Percentiles rank a stretch among this genome's conserved stretches.
Conservation (phyloP, 352 stramenopile genomes). For the Phytophthora rubi region DNA sequence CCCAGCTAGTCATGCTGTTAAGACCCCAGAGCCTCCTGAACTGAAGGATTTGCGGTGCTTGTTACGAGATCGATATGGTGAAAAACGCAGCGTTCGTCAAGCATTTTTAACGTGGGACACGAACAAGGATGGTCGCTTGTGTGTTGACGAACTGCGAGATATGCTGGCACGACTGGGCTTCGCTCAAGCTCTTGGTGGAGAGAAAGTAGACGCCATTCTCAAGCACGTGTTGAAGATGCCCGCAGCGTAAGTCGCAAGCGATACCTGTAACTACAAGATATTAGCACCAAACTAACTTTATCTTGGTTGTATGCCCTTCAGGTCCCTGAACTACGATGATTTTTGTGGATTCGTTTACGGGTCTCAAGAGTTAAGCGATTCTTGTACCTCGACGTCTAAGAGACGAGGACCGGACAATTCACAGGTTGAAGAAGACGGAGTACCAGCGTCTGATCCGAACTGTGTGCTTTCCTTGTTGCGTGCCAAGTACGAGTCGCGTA, state of each 20-base stretch:
- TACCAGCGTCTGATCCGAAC: conserved; percentile 37
- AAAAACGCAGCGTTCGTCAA: conserved; percentile 57
- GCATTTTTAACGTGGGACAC: conserved; percentile 69
- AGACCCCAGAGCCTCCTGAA: conserved; percentile 7
- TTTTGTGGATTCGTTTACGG: conserved; percentile 51
- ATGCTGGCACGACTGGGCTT: conserved; percentile 57
- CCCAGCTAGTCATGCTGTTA: not conserved
- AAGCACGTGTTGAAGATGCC: conserved; percentile 43
- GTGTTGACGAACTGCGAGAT: conserved; percentile 41
- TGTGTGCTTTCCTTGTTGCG: conserved; percentile 53
- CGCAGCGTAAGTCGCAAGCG: conserved; percentile 28
- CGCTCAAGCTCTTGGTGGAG: conserved; percentile 36
- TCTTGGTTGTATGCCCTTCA: conserved; percentile 11
- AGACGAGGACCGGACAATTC: not conserved
- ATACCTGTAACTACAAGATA: not conserved
- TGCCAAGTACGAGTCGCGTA: conserved; percentile 53
- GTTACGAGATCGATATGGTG: conserved; percentile 62
- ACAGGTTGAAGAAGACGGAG: conserved; percentile 14
- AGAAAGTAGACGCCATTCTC: conserved; percentile 48
- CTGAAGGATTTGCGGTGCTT: conserved; percentile 48
- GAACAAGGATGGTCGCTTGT: conserved; percentile 59
- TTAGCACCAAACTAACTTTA: conserved; percentile 1
- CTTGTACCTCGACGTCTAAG: not conserved
- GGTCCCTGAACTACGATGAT: conserved; percentile 55
- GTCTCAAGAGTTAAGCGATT: conserved; percentile 3